Conservation (phyloP, 1,284 basidiomycete genomes). For the Boletus sp. region DNA sequence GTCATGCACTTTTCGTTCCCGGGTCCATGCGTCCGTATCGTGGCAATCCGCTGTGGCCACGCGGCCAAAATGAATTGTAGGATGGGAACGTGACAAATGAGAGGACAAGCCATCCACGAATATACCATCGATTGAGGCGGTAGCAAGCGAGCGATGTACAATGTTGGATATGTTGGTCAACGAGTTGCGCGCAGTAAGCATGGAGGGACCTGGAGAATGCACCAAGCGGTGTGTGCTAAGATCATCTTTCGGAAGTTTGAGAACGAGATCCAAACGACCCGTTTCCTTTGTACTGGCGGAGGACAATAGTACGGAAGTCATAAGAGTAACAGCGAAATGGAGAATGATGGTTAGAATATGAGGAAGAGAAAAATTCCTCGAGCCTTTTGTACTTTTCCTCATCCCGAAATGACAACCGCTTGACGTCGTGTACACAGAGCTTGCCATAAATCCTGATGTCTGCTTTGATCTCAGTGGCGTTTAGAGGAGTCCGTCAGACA, state of each 20-base stretch:
- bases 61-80: conserved; percentile 16
- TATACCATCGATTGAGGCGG: neutral
- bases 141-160: neutral
- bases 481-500: conserved; percentile 15
- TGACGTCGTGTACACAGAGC: conserved; percentile 7
- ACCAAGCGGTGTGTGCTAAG: neutral
- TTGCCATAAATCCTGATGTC: conserved; percentile 1
- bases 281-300: conserved; percentile 2
- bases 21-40: conserved; percentile 29
- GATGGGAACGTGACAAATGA: conserved; percentile 8
- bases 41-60: conserved; percentile 26
- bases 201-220: neutral
- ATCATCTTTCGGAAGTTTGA: neutral
- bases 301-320: conserved; percentile 5
- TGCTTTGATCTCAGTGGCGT: conserved; percentile 22
- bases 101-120: conserved; percentile 1
- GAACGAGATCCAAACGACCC: neutral
- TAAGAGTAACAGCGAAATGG: conserved; percentile 1
- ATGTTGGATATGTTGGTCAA: conserved; percentile 11
- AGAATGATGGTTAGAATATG: neutral
- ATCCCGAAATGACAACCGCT: conserved; percentile 4
- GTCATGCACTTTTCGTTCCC: conserved; percentile 11
- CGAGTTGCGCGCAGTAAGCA: neutral
- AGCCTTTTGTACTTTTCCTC: conserved; percentile 26
- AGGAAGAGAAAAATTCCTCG: neutral